phyloP scores from a whole-genome alignment of 345 rosid species.

The Arabidopsis arenosa region DNA sequence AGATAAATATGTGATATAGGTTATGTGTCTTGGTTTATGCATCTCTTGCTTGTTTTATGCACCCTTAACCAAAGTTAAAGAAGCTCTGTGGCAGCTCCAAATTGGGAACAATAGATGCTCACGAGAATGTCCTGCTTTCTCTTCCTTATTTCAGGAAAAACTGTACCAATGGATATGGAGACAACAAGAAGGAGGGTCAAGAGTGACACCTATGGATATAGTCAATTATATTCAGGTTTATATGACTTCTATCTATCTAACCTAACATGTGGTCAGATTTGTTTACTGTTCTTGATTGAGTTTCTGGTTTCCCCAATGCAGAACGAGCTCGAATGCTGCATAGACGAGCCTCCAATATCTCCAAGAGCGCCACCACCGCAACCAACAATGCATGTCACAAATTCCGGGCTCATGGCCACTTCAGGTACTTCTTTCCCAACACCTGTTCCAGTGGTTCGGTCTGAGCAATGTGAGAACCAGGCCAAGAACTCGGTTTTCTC shows the following conservation, averaged over 20 bases:
- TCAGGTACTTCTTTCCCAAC: constrained; percentile 66
- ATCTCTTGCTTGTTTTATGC: background rate
- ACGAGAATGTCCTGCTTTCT: background rate
- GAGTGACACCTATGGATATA: constrained; percentile 70
- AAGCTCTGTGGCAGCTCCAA: background rate
- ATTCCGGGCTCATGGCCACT: constrained; percentile 52
- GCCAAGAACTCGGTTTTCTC: constrained; percentile 81
- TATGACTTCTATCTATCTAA: constrained; percentile 13
- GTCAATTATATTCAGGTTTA: constrained; percentile 74
- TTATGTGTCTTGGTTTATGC: background rate
- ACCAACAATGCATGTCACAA: constrained; percentile 52
- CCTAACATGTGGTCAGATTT: background rate
- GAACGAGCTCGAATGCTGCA: constrained; percentile 61
- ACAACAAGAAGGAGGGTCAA: constrained; percentile 84
- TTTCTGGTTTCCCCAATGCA: constrained; percentile 36
- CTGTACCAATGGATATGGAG: constrained; percentile 86
- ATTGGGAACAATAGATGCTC: background rate
- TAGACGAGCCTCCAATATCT: constrained; percentile 65
- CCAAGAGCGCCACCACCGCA: constrained; percentile 62
- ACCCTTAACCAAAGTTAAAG: background rate
- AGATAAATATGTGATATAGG: constrained; percentile 11
- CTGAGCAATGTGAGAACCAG: constrained; percentile 74
- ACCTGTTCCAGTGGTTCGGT: constrained; percentile 53
- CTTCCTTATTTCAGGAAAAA: constrained; percentile 65
- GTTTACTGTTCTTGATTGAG: constrained; percentile 29